Evolutionary conservation across 1,284 basidiomycete genomes (phyloP), one percentile per base, ranked within the genome.

Genomic region (Melanopsichium pennsylvanicum): DNA sequence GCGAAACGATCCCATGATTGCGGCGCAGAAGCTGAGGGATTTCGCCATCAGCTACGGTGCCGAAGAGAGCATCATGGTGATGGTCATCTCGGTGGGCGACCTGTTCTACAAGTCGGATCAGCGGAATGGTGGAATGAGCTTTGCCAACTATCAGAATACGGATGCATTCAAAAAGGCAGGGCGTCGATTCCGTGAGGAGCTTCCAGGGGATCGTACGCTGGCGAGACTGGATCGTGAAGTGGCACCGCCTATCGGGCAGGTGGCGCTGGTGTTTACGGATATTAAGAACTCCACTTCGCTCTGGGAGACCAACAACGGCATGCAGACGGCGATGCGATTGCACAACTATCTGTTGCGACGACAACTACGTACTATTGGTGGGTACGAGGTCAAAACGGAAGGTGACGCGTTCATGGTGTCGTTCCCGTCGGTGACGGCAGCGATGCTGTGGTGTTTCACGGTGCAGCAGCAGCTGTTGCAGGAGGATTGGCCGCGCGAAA

Each of bases 311-410:
- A 98, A 98, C 77, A 88, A 90, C 0, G 94, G 94, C 4, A 98
- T 98, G 95, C 89, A 90, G 37, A 90, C 91, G 0, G 94, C 95
- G 2, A 96, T 97, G 86, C 88, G 89, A 32, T 83, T 93, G 76
- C 96, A 98, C 84, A 96, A 97, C 81, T 86, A 85, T 58, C 84
- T 97, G 13, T 85, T 98, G 56, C 88, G 95, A 19, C 86, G 94
- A 10, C 89, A 92, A 70, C 84, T 98, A 36, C 88, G 95, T 26
- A 86, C 91, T 46, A 95, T 94, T 76, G 94, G 93, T 35, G 96
- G 96, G 0, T 99, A 97, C 82, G 94, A 98, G 83, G 95, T 97
- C 76, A 99, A 99, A 83, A 98, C 96, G 18, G 96, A 98, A 89
- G 96, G 96, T 31, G 96, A 98, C 78, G 89, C 95, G 0, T 98